Conservation (phyloP, 2,329 filamentous ascomycete species). For the Calonectria pseudoturangicola region DNA sequence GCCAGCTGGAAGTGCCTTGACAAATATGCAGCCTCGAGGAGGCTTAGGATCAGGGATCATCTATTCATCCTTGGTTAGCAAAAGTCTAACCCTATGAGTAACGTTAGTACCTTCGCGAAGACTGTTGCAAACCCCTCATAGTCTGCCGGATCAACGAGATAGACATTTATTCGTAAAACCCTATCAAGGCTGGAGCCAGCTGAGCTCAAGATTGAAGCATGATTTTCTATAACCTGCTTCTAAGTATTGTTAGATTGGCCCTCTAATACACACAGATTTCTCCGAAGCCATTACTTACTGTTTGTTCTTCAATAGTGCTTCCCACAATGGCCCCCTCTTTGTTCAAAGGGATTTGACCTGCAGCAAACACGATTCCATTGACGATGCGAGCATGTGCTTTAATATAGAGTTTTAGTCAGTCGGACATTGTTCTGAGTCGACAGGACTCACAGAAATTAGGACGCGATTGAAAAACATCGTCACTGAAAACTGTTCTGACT, state of each 20-base stretch:
- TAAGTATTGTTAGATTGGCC: neutral
- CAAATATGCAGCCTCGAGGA: neutral
- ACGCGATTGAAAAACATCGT: neutral
- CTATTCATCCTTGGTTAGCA: neutral
- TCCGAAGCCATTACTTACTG: neutral
- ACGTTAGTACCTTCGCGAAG: neutral
- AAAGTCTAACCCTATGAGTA: too few species aligned
- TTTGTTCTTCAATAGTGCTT: neutral
- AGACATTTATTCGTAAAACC: neutral
- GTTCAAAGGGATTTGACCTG: neutral
- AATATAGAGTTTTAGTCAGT: neutral
- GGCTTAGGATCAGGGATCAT: neutral
- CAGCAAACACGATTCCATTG: neutral
- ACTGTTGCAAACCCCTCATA: neutral
- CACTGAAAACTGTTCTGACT: neutral
- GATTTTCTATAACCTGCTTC: conserved; percentile 1
- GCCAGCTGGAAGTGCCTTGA: neutral
- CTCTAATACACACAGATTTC: neutral
- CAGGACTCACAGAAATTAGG: neutral
- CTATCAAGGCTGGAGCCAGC: neutral
- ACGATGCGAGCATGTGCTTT: conserved; percentile 4
- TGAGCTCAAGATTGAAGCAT: neutral
- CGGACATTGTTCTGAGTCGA: too few species aligned
- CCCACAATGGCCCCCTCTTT: neutral
- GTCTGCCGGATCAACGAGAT: conserved; percentile 3